Evolutionary conservation across 2,329 filamentous ascomycete species (phyloP), one percentile per base, ranked within the genome.

Genomic region (Fusarium globosum): DNA sequence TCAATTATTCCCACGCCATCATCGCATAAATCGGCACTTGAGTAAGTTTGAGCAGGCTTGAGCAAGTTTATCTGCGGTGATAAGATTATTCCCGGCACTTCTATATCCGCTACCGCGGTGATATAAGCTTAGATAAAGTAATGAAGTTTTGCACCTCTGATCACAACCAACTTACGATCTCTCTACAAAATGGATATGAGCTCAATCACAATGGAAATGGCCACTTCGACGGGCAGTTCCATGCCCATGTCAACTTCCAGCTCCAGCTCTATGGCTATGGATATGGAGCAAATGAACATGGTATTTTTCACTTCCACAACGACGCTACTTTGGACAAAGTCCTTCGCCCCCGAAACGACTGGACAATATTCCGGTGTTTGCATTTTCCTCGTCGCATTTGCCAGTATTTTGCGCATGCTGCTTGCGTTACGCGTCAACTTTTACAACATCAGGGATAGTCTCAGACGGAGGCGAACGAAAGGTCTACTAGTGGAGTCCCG

Each of bases 1-100:
- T 20, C n/a, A 45, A 3, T 4, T 49, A 39, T n/a, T 20, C 18
- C 20, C 38, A 43, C 38, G n/a, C 18, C 15, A 20, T 23, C 36
- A 33, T 43, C 53, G 38, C 53, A 33, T 43, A 20, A 43, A 43
- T 23, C 38, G 52, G 52, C 52, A 57, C 14, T 38, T 59, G 56
- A 21, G 56, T 49, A n/a, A 51, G 26, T 49, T 59, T 59, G 56
- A 59, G 56, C 56, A 59, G 13, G 42, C 45, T 59, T 59, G 56
- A 59, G 56, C 56, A 59, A 59, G 42, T 59, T 59, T 39, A 38
- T 49, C 8, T 5, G 20, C 23, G 33, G 33, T 11, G 21, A 28
- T 39, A 39, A 51, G 49, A 51, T 51, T 51, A 51, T 51, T 58
- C 55, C 30, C 55, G 36, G 6, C 10, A 2, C 20, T 21, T n/a